phyloP scores from a whole-genome alignment of 306 rosid species.

The Rosa persica region DNA sequence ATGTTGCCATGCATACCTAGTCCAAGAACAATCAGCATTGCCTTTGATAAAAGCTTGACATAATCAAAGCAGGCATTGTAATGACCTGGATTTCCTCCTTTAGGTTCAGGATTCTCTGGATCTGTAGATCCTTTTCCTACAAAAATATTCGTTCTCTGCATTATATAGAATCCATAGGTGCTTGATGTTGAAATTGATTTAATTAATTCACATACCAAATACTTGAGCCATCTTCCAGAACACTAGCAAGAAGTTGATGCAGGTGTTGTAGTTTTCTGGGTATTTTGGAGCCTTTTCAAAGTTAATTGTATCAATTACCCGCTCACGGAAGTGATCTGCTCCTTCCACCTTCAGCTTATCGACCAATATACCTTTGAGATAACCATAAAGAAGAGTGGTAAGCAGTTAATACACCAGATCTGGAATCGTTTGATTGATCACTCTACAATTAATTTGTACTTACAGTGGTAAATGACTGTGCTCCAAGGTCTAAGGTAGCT shows the following conservation, averaged over 20 bases:
- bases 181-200: background rate
- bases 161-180: background rate
- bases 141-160: background rate
- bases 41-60: slow-evolving; percentile 7
- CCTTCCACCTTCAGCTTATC: slow-evolving; percentile 10
- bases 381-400: background rate
- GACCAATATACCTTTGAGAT: slow-evolving; percentile 20
- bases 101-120: slow-evolving; percentile 3
- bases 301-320: background rate
- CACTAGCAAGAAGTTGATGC: slow-evolving; percentile 13
- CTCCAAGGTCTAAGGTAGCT: slow-evolving; percentile 31
- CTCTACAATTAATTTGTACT: background rate
- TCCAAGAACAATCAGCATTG: slow-evolving; percentile 7
- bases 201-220: background rate
- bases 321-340: background rate
- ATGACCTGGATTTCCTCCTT: background rate
- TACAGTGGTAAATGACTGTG: slow-evolving; percentile 38
- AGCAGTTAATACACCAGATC: background rate
- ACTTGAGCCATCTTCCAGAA: background rate
- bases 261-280: slow-evolving; percentile 27
- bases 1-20: background rate
- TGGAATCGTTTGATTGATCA: background rate
- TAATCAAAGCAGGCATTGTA: background rate
- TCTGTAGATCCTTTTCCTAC: background rate
- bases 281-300: background rate